Evolutionary conservation across 2,329 filamentous ascomycete genomes (phyloP), one percentile per base, ranked within the genome.

Genomic region (Nectriaceae sp.): DNA sequence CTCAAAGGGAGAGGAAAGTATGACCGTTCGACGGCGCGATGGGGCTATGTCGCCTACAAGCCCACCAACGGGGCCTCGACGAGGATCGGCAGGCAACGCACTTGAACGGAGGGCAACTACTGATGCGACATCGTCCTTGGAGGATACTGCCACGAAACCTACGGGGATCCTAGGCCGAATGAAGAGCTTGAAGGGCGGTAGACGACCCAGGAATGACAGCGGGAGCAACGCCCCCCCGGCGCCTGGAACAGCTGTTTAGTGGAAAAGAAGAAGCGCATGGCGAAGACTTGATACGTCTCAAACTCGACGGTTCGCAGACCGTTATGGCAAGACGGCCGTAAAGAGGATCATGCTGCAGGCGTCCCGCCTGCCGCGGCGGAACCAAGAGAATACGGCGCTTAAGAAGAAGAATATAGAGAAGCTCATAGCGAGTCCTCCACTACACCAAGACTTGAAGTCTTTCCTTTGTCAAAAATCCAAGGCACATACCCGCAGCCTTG

Each of bases 161-260:
- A 80, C 80, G 40, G 87, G 89, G 2, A 85, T 95, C 53, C 67
- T 95, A 53, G 88, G 82, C 44, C 82, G 90, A 46, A 89, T 94
- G 74, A 91, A 89, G 79, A 90, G 87, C 69, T 72, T 94, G 70
- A 92, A 90, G 75, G 86, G 87, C 42, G 83, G 83, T 24, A 78
- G 85, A 55, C 65, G 67, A 50, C 59, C 67, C 40, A 62, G 60
- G 33, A 58, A 58, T 42, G 60, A 73, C 70, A 61, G 69, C 66
- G 49, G 71, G 66, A 55, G 66, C 62, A 53, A 65, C 59, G 57
- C 67, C 62, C 46, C 60, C 37, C 65, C 68, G 42, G 69, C 62
- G 37, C 71, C 70, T 45, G 72, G 73, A 50, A 72, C 71, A 42
- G 72, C 71, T 46, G 69, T 70, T 49, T 75, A 73, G 65, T 58